A percentile compares a stretch with the other conserved stretches of the same genome.
These are phyloP conservation scores for Gossypium raimondii DNA, from an alignment of 345 rosid genomes.

Conservation along the genomic window DNA sequence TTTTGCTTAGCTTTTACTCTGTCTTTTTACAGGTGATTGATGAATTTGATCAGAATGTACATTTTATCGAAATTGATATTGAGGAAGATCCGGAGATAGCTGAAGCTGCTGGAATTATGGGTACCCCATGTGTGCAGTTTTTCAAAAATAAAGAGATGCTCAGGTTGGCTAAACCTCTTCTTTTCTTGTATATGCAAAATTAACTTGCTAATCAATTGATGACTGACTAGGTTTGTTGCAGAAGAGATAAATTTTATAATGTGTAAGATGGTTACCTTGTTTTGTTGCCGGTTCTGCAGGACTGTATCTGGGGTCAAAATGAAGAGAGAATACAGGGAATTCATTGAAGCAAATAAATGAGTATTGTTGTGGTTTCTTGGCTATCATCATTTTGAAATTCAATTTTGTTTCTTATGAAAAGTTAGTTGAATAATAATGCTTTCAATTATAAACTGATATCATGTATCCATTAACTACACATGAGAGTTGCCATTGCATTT, in stretches of 20 bases:
- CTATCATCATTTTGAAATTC: conserved; percentile 5
- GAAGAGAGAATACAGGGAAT: conserved; percentile 93
- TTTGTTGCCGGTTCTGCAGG: conserved; percentile 38
- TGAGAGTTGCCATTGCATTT: background rate
- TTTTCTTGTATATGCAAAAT: background rate
- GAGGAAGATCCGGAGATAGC: conserved; percentile 96
- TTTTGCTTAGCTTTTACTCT: conserved; percentile 1
- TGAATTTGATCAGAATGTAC: conserved; percentile 77
- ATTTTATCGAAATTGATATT: conserved; percentile 88
- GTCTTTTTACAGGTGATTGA: conserved; percentile 67
- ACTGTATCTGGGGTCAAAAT: conserved; percentile 80
- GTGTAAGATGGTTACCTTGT: background rate
- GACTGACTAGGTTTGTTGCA: background rate
- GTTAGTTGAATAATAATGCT: background rate
- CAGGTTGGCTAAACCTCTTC: conserved; percentile 39
- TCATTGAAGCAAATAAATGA: conserved; percentile 81
- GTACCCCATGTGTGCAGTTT: conserved; percentile 94
- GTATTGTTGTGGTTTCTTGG: background rate
- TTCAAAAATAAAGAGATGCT: conserved; percentile 92
- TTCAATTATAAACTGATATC: background rate
- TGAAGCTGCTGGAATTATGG: conserved; percentile 97
- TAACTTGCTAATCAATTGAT: background rate
- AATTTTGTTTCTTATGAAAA: conserved; percentile 7
- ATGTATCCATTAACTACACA: conserved; percentile 10
- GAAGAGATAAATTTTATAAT: background rate